A percentile compares a stretch with the other conserved stretches of the same genome.
These are phyloP conservation scores for Petunia hybrid DNA, from an alignment of 305 asterid species.

Conservation along the genomic window DNA sequence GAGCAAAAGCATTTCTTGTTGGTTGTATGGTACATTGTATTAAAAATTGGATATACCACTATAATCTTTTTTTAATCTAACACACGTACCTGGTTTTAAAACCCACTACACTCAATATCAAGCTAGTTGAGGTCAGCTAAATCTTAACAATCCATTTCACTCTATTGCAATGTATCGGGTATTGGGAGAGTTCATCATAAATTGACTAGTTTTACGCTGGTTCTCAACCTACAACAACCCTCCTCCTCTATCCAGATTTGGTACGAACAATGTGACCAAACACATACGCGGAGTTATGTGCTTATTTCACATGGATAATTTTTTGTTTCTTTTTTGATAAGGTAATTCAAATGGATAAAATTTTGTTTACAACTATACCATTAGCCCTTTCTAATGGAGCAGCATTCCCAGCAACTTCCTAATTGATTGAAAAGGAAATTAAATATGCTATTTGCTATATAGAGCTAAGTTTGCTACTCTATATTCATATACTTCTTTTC, in stretches of 20 bases:
- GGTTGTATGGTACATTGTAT: not conserved
- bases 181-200: not conserved
- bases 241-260: not conserved
- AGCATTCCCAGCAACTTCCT: not conserved
- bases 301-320: not conserved
- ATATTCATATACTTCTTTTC: not conserved
- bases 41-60: not conserved
- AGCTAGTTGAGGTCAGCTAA: not conserved
- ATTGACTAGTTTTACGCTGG: not conserved
- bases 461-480: not conserved
- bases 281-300: not conserved
- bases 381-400: not conserved
- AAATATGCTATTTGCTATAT: not conserved
- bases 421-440: not conserved
- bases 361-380: not conserved
- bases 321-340: not conserved
- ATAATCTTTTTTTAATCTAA: not conserved
- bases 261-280: not conserved
- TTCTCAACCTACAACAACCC: not conserved
- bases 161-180: not conserved
- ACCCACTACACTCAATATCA: not conserved
- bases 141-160: not conserved
- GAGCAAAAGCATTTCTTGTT: not conserved
- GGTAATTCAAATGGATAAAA: conserved; percentile 5
- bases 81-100: not conserved